Percentiles rank a stretch among this genome's conserved stretches.
Conservation (phyloP, 352 stramenopile species). For the Globisporangium yorkense region DNA sequence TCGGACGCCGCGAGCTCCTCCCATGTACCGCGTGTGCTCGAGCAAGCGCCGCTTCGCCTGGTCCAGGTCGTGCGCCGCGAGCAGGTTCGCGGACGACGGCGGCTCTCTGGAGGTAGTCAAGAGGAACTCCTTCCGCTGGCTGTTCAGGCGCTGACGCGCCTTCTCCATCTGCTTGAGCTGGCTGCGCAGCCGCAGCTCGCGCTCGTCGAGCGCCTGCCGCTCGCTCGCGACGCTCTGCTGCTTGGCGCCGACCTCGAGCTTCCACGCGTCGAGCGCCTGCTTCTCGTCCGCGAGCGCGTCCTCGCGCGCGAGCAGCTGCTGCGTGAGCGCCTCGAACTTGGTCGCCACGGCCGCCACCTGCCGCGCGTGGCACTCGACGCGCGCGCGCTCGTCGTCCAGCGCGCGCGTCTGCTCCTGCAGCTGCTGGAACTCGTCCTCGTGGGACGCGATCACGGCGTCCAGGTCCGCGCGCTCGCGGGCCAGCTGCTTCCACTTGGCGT, state of each 20-base stretch:
- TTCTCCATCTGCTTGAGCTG: constrained; percentile 56
- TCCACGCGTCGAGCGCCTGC: background rate
- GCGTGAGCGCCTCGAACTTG: constrained; percentile 16
- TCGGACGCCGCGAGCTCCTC: no score
- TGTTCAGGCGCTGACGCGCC: constrained; percentile 31
- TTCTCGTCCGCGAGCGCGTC: constrained; percentile 1
- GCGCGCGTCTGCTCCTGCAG: constrained; percentile 22
- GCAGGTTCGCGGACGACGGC: background rate
- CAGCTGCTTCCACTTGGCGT: constrained; percentile 32
- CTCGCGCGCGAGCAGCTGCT: constrained; percentile 14
- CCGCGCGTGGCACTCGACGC: constrained; percentile 13
- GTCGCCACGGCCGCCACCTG: constrained; percentile 18
- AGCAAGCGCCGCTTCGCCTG: constrained; percentile 11
- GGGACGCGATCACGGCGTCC: constrained; percentile 29
- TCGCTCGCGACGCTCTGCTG: constrained; percentile 33
- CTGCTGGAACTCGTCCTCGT: constrained; percentile 41
- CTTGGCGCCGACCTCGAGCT: constrained; percentile 12
- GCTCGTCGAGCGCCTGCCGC: constrained; percentile 37
- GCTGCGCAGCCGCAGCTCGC: constrained; percentile 36
- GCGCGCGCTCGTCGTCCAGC: constrained; percentile 26
- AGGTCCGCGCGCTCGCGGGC: constrained; percentile 32
- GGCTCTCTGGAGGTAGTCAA: background rate
- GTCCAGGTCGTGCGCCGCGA: constrained; percentile 11
- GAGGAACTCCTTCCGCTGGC: constrained; percentile 41
- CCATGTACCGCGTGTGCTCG: constrained; percentile 10